These are phyloP conservation scores for Cornus florida DNA, from an alignment of 148 eudicot genomes.

Conservation along the genomic window DNA sequence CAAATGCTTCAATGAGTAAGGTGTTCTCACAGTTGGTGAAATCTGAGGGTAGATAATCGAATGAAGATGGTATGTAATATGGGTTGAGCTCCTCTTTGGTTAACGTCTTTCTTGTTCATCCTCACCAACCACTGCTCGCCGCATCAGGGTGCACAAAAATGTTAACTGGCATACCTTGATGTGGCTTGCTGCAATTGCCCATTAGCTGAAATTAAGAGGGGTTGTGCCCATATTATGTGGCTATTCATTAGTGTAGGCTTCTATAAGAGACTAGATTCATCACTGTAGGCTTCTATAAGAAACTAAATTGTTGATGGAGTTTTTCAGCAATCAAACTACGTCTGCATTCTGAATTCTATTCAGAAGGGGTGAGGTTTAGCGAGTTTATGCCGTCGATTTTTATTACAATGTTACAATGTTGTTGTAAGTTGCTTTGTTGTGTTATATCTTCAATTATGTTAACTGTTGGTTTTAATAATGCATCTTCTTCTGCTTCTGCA, in stretches of 20 bases:
- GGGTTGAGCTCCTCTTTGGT: conserved; percentile 3
- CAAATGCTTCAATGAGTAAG: conserved; percentile 75
- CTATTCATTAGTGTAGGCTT: background rate
- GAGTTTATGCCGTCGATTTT: background rate
- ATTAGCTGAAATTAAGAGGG: conserved; percentile 7
- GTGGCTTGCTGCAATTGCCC: background rate
- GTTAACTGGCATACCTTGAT: background rate
- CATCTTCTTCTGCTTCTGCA: background rate
- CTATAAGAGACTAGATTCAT: background rate
- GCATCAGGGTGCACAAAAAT: background rate
- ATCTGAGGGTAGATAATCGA: conserved; percentile 63
- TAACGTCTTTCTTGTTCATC: background rate
- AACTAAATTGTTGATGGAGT: too few relatives aligned
- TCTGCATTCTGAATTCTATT: background rate
- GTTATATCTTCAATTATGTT: background rate
- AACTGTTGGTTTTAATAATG: too few relatives aligned
- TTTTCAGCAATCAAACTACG: background rate
- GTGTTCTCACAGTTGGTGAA: conserved; percentile 86
- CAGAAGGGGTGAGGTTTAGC: background rate
- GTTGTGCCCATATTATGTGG: conserved; percentile 1
- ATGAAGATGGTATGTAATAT: background rate
- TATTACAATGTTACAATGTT: background rate
- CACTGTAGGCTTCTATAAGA: background rate
- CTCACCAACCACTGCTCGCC: background rate
- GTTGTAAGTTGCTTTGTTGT: background rate